These are phyloP conservation scores for Eucalyptus globulus DNA, from an alignment of 345 rosid genomes.

Conservation along the genomic window DNA sequence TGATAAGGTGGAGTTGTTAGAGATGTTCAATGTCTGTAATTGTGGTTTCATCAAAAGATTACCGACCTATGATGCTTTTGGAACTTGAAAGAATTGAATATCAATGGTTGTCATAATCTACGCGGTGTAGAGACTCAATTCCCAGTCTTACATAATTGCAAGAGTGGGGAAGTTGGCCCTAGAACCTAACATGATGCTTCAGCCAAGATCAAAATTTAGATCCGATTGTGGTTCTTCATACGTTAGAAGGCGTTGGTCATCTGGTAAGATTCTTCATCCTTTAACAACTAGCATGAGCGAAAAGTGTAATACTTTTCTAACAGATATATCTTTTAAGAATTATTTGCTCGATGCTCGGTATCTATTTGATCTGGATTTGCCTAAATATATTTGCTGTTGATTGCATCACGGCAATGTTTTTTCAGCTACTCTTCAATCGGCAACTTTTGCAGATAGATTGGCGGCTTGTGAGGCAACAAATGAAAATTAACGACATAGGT, in stretches of 20 bases:
- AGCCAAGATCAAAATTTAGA: not conserved
- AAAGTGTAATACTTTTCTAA: not conserved
- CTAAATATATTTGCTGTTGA: not conserved
- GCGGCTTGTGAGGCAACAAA: not conserved
- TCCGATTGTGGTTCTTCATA: not conserved
- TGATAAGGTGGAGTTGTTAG: not conserved
- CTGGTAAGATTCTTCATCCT: not conserved
- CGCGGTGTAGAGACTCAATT: not conserved
- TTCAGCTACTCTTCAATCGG: not conserved
- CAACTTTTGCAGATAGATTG: not conserved
- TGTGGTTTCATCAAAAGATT: not conserved
- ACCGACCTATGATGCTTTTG: not conserved
- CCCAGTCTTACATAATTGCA: not conserved
- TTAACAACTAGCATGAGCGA: not conserved
- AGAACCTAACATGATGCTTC: not conserved
- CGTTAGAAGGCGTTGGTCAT: not conserved
- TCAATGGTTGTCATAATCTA: not conserved
- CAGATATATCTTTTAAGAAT: not conserved
- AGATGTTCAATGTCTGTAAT: not conserved
- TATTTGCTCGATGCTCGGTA: not conserved
- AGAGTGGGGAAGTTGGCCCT: not conserved
- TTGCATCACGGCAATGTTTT: not conserved
- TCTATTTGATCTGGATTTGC: not conserved
- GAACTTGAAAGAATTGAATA: not conserved
- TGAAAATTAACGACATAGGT: not conserved